phyloP scores from a whole-genome alignment of 2,329 filamentous ascomycete genomes.

The Thielaviopsis cerberus region DNA sequence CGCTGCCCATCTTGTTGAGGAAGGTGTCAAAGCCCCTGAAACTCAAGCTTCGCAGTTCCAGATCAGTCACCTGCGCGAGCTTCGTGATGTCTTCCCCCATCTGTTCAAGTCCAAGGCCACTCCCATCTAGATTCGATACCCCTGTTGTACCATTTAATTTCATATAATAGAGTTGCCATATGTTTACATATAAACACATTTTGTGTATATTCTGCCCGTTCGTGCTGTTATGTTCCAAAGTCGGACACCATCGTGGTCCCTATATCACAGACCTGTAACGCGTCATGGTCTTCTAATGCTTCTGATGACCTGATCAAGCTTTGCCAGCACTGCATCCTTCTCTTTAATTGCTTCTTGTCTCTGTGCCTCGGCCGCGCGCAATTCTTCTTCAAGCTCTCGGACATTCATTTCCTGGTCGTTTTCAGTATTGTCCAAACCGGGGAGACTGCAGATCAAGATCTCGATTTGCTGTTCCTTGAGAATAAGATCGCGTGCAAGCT shows the following conservation, averaged over 20 bases:
- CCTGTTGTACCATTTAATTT: not conserved
- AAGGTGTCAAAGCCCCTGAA: slow-evolving; percentile 43
- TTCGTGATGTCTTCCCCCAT: slow-evolving; percentile 60
- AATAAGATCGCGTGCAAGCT: slow-evolving; percentile 59
- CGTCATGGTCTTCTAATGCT: slow-evolving; percentile 40
- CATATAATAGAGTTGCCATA: not conserved
- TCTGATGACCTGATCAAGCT: slow-evolving; percentile 42
- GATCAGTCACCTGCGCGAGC: slow-evolving; percentile 56
- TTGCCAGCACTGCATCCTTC: slow-evolving; percentile 39
- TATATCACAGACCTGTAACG: no score
- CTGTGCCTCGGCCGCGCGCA: slow-evolving; percentile 43
- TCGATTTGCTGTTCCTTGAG: slow-evolving; percentile 73
- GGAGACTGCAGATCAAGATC: slow-evolving; percentile 52
- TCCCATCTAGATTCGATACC: not conserved
- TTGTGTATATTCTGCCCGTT: not conserved
- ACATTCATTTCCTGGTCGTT: slow-evolving; percentile 53
- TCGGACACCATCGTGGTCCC: not conserved
- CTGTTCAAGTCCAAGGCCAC: slow-evolving; percentile 49
- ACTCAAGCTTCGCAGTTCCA: slow-evolving; percentile 53
- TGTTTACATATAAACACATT: not conserved
- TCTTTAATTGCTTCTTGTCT: slow-evolving; percentile 45
- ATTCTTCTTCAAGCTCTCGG: slow-evolving; percentile 44
- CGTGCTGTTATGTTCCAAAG: not conserved
- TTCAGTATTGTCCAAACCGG: slow-evolving; percentile 62
- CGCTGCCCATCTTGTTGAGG: slow-evolving; percentile 68